Evolutionary conservation across 495 filamentous ascomycete species (phyloP).

Genomic region (Letharia columbiana): DNA sequence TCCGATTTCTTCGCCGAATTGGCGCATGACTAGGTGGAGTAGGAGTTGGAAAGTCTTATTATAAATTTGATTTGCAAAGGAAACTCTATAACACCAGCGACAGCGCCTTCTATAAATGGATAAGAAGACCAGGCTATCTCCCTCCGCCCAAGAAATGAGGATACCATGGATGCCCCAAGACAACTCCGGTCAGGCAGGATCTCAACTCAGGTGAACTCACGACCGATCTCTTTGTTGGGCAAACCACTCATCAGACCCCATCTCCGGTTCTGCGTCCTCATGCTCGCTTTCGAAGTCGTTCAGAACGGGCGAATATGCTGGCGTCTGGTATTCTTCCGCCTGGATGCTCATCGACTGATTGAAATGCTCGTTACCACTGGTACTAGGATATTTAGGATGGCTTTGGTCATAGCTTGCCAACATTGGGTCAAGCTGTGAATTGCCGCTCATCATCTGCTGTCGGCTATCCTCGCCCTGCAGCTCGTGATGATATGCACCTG

Average conservation of each 20-base stretch:
- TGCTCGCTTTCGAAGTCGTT: slow-evolving; percentile 18
- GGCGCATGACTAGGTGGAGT: neutral
- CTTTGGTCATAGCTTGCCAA: slow-evolving; percentile 22
- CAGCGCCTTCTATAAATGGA: neutral
- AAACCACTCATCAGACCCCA: slow-evolving; percentile 21
- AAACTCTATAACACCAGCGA: neutral
- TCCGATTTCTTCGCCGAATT: neutral
- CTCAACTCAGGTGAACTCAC: neutral
- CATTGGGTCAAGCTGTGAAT: slow-evolving; percentile 38
- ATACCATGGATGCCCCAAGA: neutral
- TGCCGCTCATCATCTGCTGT: slow-evolving; percentile 17
- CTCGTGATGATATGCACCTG: slow-evolving; percentile 47
- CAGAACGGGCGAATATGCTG: slow-evolving; percentile 12
- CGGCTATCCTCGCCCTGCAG: slow-evolving; percentile 36
- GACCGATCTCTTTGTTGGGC: slow-evolving; percentile 11
- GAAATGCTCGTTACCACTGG: slow-evolving; percentile 11
- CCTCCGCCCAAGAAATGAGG: neutral
- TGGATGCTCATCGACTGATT: neutral
- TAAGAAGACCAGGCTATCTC: neutral
- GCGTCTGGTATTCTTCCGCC: slow-evolving; percentile 4
- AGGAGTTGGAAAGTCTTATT: neutral
- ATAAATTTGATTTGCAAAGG: neutral
- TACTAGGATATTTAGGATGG: slow-evolving; percentile 1
- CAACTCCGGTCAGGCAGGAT: neutral
- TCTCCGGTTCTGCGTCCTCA: slow-evolving; percentile 11